A percentile compares a stretch with the other conserved stretches of the same genome.
Conservation (phyloP, 1,139 yeast genomes). For the Hyphopichia pseudoburtonii region DNA sequence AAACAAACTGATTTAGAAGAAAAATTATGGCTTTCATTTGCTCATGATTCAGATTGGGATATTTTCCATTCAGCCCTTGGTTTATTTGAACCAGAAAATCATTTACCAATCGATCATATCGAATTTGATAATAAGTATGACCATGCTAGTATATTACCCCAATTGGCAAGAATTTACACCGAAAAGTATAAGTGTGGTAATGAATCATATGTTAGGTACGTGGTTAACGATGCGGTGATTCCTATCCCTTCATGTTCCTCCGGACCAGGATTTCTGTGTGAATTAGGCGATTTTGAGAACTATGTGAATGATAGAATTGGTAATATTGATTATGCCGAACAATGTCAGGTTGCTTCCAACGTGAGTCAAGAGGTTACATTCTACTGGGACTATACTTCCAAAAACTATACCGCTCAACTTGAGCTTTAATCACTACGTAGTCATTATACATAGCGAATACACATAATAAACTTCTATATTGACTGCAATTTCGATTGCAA, state of each 20-base stretch:
- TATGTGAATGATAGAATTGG: constrained; percentile 29
- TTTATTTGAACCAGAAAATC: constrained; percentile 31
- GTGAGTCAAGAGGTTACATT: constrained; percentile 37
- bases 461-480: too few species aligned
- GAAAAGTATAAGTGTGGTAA: constrained; percentile 47
- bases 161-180: constrained; percentile 53
- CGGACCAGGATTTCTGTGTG: constrained; percentile 63
- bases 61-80: constrained; percentile 54
- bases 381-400: constrained; percentile 34
- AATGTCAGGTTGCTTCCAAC: constrained; percentile 38
- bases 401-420: constrained; percentile 25
- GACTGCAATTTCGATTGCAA: too few species aligned
- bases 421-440: too few species aligned
- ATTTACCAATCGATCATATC: constrained; percentile 23
- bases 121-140: constrained; percentile 45
- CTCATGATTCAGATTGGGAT: constrained; percentile 61
- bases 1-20: constrained; percentile 23
- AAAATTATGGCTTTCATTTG: constrained; percentile 48
- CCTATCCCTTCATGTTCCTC: constrained; percentile 50
- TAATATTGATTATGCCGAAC: constrained; percentile 24
- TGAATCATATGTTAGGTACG: constrained; percentile 43
- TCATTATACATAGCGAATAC: too few species aligned
- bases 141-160: constrained; percentile 52
- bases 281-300: constrained; percentile 36
- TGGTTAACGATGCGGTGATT: constrained; percentile 57